A percentile compares a stretch with the other conserved stretches of the same genome.
phyloP scores from a whole-genome alignment of 139 green algal species.

The Chlorella sp. region DNA sequence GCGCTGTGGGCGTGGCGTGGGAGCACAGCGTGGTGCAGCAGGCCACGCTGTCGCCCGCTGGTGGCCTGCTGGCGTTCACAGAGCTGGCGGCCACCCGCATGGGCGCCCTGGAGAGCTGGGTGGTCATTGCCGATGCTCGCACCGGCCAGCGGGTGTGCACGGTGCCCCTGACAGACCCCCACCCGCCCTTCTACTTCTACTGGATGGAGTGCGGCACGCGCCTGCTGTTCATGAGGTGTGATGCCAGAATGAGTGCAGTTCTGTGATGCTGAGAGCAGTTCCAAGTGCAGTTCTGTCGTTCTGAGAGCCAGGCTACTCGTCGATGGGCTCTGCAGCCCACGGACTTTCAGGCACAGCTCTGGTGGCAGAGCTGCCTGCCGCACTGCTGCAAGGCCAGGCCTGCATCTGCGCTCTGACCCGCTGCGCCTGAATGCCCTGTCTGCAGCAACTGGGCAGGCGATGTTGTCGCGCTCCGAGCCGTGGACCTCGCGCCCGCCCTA shows the following conservation, averaged over 20 bases:
- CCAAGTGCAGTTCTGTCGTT: no score
- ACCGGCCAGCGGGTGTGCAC: neutral
- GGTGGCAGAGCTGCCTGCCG: neutral
- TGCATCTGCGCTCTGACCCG: neutral
- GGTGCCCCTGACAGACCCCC: neutral
- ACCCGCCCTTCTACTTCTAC: conserved; percentile 20
- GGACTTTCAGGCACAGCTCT: neutral
- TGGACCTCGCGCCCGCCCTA: conserved; percentile 11
- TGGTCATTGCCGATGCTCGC: neutral
- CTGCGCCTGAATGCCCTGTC: neutral
- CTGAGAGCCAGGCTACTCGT: no score
- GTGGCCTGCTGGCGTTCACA: conserved; percentile 10
- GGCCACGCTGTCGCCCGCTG: neutral
- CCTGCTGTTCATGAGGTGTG: conserved; percentile 27
- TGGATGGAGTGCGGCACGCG: conserved; percentile 25
- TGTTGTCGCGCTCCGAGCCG: neutral
- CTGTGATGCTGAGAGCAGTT: neutral
- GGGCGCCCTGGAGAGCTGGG: neutral
- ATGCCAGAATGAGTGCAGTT: neutral
- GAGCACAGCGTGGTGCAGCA: neutral
- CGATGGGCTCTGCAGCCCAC: no score
- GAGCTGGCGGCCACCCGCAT: neutral
- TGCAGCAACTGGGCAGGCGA: conserved; percentile 15
- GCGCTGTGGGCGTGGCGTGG: neutral
- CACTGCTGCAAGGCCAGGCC: no score